Conservation (phyloP, 1,139 yeast species). For the Saccharomyces hybrid region DNA sequence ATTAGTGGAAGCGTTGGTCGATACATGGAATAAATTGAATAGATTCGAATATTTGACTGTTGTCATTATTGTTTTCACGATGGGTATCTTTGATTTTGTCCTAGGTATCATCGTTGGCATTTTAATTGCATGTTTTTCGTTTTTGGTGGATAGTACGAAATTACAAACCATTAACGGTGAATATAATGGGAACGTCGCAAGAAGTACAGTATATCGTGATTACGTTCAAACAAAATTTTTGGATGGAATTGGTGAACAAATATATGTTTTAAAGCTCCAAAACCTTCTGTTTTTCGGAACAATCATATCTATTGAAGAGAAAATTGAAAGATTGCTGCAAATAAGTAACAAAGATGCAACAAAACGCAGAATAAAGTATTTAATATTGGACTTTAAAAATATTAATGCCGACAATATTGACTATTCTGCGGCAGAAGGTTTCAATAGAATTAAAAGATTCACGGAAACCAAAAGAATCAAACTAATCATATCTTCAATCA, state of each 20-base stretch:
- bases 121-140: slow-evolving; percentile 81
- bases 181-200: slow-evolving; percentile 80
- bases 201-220: slow-evolving; percentile 89
- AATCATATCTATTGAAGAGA: slow-evolving; percentile 80
- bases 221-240: slow-evolving; percentile 83
- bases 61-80: slow-evolving; percentile 72
- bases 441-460: slow-evolving; percentile 76
- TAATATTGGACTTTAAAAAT: slow-evolving; percentile 77
- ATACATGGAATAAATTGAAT: slow-evolving; percentile 71
- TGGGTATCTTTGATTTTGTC: slow-evolving; percentile 96
- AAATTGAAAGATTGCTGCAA: slow-evolving; percentile 54
- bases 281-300: slow-evolving; percentile 93
- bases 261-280: slow-evolving; percentile 76
- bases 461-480: slow-evolving; percentile 63
- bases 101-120: slow-evolving; percentile 88
- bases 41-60: slow-evolving; percentile 79
- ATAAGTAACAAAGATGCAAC: slow-evolving; percentile 43
- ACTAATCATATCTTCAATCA: slow-evolving; percentile 73
- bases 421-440: slow-evolving; percentile 94
- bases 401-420: slow-evolving; percentile 68
- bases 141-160: slow-evolving; percentile 84
- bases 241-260: slow-evolving; percentile 82
- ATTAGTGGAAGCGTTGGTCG: slow-evolving; percentile 75
- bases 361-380: slow-evolving; percentile 47
- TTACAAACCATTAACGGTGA: slow-evolving; percentile 75